phyloP scores from a whole-genome alignment of 768 basidiomycete genomes.

The Leccinum disarticulatum region DNA sequence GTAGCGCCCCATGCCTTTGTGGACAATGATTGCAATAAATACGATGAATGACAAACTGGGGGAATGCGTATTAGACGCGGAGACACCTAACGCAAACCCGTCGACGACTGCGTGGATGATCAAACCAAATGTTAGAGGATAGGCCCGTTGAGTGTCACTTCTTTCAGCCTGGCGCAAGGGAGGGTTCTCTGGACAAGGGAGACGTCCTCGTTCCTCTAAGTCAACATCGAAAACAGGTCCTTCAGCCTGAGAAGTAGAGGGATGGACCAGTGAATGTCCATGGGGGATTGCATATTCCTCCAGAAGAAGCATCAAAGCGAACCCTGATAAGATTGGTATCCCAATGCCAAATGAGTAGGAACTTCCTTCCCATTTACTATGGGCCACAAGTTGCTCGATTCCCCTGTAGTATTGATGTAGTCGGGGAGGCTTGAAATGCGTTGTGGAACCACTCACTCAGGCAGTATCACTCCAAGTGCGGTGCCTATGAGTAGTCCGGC shows the following conservation, averaged over 20 bases:
- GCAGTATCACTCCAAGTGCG: slow-evolving; percentile 88
- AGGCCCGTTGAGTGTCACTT: slow-evolving; percentile 43
- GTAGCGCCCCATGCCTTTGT: slow-evolving; percentile 63
- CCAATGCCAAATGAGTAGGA: slow-evolving; percentile 58
- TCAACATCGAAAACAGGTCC: slow-evolving; percentile 55
- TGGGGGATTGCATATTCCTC: slow-evolving; percentile 62
- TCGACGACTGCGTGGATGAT: slow-evolving; percentile 89
- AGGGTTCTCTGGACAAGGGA: slow-evolving; percentile 15
- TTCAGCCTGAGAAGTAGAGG: slow-evolving; percentile 14
- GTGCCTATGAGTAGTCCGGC: slow-evolving; percentile 88
- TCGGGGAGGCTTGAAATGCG: background rate
- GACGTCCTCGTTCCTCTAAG: slow-evolving; percentile 55
- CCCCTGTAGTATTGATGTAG: slow-evolving; percentile 48
- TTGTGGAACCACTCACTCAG: slow-evolving; percentile 63
- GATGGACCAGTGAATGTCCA: slow-evolving; percentile 36
- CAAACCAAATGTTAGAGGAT: slow-evolving; percentile 81
- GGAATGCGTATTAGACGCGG: slow-evolving; percentile 45
- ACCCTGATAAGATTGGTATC: slow-evolving; percentile 62
- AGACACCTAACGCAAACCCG: slow-evolving; percentile 88
- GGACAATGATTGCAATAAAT: slow-evolving; percentile 87
- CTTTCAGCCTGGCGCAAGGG: slow-evolving; percentile 5
- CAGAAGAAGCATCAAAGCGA: slow-evolving; percentile 55
- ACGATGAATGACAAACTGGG: slow-evolving; percentile 74
- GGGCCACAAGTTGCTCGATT: slow-evolving; percentile 56
- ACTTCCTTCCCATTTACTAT: slow-evolving; percentile 32